A percentile compares a stretch with the other conserved stretches of the same genome.
Evolutionary conservation across 169 alveolate species (phyloP).

Genomic region (Plasmodium ovale): DNA sequence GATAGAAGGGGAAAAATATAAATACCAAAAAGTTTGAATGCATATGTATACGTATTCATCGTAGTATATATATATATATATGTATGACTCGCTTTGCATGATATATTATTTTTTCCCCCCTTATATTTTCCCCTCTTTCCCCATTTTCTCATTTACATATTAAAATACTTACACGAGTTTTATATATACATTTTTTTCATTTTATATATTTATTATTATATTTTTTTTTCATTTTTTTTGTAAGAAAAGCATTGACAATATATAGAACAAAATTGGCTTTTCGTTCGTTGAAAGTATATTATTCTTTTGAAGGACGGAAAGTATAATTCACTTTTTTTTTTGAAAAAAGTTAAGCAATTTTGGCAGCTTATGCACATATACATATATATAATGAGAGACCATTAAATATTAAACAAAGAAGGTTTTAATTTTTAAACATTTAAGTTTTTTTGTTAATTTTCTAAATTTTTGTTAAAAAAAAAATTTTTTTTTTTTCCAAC

Average conservation of each 20-base stretch:
- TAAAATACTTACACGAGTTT: not conserved
- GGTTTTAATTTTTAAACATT: conserved; percentile 75
- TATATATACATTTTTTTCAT: conserved; percentile 3
- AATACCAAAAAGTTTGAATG: not conserved
- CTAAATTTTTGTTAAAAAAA: conserved; percentile 57
- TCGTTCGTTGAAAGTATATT: not conserved
- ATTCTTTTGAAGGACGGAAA: conserved; percentile 11
- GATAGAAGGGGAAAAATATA: conserved; percentile 8
- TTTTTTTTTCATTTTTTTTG: conserved; percentile 13
- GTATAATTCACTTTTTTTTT: conserved; percentile 11
- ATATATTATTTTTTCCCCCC: not conserved
- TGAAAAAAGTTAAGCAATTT: not conserved
- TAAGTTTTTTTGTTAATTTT: conserved; percentile 70
- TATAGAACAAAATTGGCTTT: conserved; percentile 10
- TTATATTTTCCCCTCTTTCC: not conserved
- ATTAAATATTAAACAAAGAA: conserved; percentile 19
- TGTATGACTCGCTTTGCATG: not conserved
- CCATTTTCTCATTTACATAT: too few relatives aligned
- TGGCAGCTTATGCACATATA: conserved; percentile 17
- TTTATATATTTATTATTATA: not conserved
- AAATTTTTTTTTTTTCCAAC: conserved; percentile 8
- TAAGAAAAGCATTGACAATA: conserved; percentile 9
- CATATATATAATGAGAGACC: conserved; percentile 8
- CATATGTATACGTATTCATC: conserved; percentile 8
- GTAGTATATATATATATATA: conserved; percentile 2